Base-by-base conservation (phyloP, 208 protist genomes). In the Trypanosoma theileri region DNA sequence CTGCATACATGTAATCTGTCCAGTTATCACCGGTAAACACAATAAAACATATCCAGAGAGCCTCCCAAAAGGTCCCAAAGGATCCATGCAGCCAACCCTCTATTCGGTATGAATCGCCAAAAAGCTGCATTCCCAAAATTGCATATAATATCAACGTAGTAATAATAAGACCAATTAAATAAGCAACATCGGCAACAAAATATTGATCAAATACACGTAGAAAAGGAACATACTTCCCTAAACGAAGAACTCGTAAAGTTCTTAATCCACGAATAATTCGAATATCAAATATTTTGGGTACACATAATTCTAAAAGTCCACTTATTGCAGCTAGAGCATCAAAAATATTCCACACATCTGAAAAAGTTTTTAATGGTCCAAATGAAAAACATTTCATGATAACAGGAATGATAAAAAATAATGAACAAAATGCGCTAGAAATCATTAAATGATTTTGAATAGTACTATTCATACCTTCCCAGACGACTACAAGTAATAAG, bases 71-170 rank as follows among this genome's bases (percentile, higher is more conserved):
- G 4, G 76, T 89, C 26, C 60, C 65, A 64, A 87, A 93, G 24
- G 75, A 71, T 14, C 70, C 80, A 51, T 75, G 75, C 26, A 46
- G 3, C 14, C 8, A 10, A 59, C 63, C 19, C 19, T 13, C 16
- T 17, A 69, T 10, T 3, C 44, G 16, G 40, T 67, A 75, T 22
- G 31, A 42, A 53, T 40, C 56, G 42, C 66, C 57, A 66, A 91
- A 91, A 0, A 89, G 58, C 52, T 91, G 77, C 80, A 88, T 81
- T 40, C 84, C 83, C 3, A 89, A 10, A 28, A 86, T 24, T 0
- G 83, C 72, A 69, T 86, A 93, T 22, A 89, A 64, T 19, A 81
- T 45, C 14, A 86, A 26, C 0, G 73, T 53, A 1, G 68, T 45
- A 0, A 40, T 41, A 31, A 69, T 48, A 21, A 89, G 61, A 28